A percentile compares a stretch with the other conserved stretches of the same genome.
Evolutionary conservation across 768 basidiomycete species (phyloP).

Genomic region (Cystobasidium ongulense): DNA sequence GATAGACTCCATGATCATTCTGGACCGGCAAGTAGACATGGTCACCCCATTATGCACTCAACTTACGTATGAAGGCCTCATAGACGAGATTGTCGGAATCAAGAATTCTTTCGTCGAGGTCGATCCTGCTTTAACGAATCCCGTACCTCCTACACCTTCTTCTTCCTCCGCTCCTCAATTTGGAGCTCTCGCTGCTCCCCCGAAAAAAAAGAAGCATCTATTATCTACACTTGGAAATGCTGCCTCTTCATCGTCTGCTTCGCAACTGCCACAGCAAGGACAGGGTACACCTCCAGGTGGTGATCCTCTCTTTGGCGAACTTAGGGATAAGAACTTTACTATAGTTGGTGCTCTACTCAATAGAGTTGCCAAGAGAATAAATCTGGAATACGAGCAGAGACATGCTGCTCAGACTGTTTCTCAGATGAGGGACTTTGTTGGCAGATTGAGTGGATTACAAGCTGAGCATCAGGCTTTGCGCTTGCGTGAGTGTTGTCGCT

Average conservation of each 20-base stretch:
- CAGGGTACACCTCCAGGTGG: conserved; percentile 51
- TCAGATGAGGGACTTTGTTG: conserved; percentile 89
- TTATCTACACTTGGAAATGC: conserved; percentile 27
- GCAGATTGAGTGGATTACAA: conserved; percentile 84
- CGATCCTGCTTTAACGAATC: conserved; percentile 16
- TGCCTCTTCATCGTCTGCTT: conserved; percentile 10
- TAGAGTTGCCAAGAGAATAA: conserved; percentile 69
- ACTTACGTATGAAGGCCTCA: conserved; percentile 88
- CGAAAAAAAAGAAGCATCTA: conserved; percentile 27
- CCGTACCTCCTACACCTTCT: not conserved
- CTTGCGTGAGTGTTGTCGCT: conserved; percentile 81
- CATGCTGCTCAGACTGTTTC: conserved; percentile 60
- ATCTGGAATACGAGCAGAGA: conserved; percentile 80
- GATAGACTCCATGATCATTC: conserved; percentile 75
- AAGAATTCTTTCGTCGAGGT: conserved; percentile 51
- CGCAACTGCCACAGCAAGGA: not conserved
- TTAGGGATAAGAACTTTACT: conserved; percentile 87
- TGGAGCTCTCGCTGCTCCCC: not conserved
- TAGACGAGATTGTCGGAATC: conserved; percentile 85
- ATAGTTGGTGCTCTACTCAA: conserved; percentile 74
- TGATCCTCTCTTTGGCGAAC: conserved; percentile 70
- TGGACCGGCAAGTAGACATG: conserved; percentile 89
- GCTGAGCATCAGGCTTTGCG: conserved; percentile 80
- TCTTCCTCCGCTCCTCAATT: conserved; percentile 1
- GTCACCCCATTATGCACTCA: conserved; percentile 91